A percentile compares a stretch with the other conserved stretches of the same genome.
Evolutionary conservation across 2,329 filamentous ascomycete genomes (phyloP).

Genomic region (Orbilia quercus): DNA sequence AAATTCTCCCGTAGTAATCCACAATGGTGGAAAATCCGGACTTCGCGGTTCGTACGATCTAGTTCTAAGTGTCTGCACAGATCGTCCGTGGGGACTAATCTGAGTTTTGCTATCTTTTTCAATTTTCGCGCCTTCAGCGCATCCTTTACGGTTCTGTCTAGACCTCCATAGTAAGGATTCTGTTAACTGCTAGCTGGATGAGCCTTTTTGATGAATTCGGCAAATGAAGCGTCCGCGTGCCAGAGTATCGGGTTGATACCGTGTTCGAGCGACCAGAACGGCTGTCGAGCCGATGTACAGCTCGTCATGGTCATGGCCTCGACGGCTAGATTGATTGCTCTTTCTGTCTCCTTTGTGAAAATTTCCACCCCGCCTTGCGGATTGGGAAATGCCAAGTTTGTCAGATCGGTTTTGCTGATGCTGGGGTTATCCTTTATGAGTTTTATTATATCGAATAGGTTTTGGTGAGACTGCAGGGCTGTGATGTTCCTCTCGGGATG

Average conservation of each 20-base stretch:
- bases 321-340: constrained; percentile 59
- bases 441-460: constrained; percentile 57
- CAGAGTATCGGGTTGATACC: constrained; percentile 57
- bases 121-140: constrained; percentile 58
- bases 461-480: constrained; percentile 57
- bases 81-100: constrained; percentile 59
- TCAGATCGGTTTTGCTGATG: constrained; percentile 45
- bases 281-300: constrained; percentile 54
- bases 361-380: constrained; percentile 1
- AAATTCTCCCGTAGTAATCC: constrained; percentile 61
- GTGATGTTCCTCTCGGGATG: constrained; percentile 20
- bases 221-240: constrained; percentile 55
- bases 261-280: constrained; percentile 56
- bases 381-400: constrained; percentile 47
- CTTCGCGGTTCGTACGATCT: constrained; percentile 57
- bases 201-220: constrained; percentile 53
- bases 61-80: constrained; percentile 60
- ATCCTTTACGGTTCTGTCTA: constrained; percentile 53
- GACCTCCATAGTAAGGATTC: constrained; percentile 33
- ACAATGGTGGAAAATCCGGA: constrained; percentile 61
- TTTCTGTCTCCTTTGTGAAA: constrained; percentile 53
- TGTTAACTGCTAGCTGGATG: constrained; percentile 57
- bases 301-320: constrained; percentile 59
- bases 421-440: constrained; percentile 56
- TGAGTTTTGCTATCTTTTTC: constrained; percentile 58